Evolutionary conservation across 1,139 yeast genomes (phyloP), one percentile per base, ranked within the genome.

Genomic region (Kluyveromyces marxianus): DNA sequence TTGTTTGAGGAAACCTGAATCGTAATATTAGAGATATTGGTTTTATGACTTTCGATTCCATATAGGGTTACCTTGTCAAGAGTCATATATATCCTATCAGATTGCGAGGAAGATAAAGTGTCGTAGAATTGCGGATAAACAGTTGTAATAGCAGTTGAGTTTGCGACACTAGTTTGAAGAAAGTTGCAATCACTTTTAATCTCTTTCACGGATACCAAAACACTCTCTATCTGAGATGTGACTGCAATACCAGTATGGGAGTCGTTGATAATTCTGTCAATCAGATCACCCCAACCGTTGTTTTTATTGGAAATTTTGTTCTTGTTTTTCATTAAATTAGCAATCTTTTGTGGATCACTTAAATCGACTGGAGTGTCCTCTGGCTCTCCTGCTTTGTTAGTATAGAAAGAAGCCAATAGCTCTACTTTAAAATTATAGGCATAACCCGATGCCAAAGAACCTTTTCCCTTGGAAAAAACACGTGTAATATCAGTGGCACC

Each of bases 261-360:
- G 32, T 95, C 95, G 28, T 79, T 65, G 53, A 88, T 82, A 53
- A 88, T 83, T 59, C 95, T 72, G 57, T 87, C 90, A 32, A 84
- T 78, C 44, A 85, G 69, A 54, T 83, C 94, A 66, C 96, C 96
- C 96, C 96, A 88, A 44, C 96, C 96, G 51, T 79, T 75, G 63
- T 83, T 83, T 48, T 68, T 68, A 3, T 53, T 55, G 1, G 57
- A 51, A 45, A 57, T 54, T 39, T 55, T 58, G 25, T 55, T 51
- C 37, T 51, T 51, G 38, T 37, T 33, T 27, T 36, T 39, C 38
- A 40, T 34, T n/a, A 40, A n/a, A 14, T 40, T 35, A 7, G 46
- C 40, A 10, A 39, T 3, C n/a, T 34, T 39, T 29, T 21, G 37
- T 29, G 43, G 43, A 14, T 40, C 43, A 10, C 32, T 26, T n/a